Base-by-base conservation (phyloP, 768 basidiomycete species). In the Thelephora ganbajun region DNA sequence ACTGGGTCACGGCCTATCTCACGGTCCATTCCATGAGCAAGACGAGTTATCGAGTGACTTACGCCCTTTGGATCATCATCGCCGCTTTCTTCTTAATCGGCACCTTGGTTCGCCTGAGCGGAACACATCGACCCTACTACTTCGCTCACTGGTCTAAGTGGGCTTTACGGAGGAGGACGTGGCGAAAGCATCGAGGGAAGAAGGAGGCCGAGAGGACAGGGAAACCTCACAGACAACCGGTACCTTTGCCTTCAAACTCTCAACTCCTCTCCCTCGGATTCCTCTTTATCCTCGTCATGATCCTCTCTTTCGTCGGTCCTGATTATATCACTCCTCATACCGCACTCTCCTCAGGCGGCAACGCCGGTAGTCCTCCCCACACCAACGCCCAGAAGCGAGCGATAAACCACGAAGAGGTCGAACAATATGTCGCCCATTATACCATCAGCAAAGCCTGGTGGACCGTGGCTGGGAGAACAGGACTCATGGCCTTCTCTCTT, bases 381-480 rank as follows among this genome's bases (percentile, higher is more conserved):
- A 30, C 26, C 26, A 9, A 9, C 26, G 9, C 26, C 26, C 26
- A 9, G 26, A 30, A 30, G 26, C 26, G 26, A 30, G 26, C 4
- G 26, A 9, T 30, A 9, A 9, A 30, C 26, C 9, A 30, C 9
- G 26, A 30, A 30, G 57, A 57, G 3, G 71, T 65, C 54, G 57
- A 55, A 43, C 67, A 57, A 44, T 69, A 55, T 48, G 63, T 67
- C 34, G 73, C 79, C 3, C 69, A 72, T 52, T 74, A 75, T 58
- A 80, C 77, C 14, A 80, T 88, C 49, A 53, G 57, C 42, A 84
- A 83, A 59, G 69, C 77, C 0, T 75, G 76, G 63, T 89, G 86
- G 86, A 78, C 81, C 0, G 69, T 76, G 1, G 79, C 75, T n/a
- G 72, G 69, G 14, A 64, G 84, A 30, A 71, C 74, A 16, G 85